These are phyloP conservation scores for Penicillium sp. DNA, from an alignment of 2,329 filamentous ascomycete species.

Conservation along the genomic window DNA sequence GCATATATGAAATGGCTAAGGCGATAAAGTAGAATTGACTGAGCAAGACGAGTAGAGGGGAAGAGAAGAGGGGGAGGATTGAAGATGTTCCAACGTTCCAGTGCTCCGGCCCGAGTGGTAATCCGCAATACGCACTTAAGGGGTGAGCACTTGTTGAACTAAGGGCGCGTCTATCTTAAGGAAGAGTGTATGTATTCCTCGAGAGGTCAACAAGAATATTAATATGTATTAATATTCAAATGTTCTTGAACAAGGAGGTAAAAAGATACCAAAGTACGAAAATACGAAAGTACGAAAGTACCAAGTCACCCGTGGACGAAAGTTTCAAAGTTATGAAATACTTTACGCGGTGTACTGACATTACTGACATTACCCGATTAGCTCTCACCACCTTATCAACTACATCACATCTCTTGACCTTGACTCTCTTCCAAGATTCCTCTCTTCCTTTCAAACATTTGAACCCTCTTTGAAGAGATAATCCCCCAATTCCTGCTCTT, in stretches of 20 bases:
- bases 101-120: background rate
- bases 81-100: background rate
- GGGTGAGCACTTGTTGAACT: background rate
- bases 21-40: background rate
- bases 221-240: too few species aligned
- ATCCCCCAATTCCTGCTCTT: background rate
- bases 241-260: background rate
- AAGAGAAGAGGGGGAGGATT: conserved; percentile 1
- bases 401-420: background rate
- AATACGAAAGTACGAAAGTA: too few species aligned
- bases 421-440: background rate
- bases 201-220: background rate
- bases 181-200: background rate
- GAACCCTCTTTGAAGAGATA: background rate
- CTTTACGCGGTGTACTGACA: background rate
- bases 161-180: background rate
- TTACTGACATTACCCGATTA: background rate
- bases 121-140: background rate
- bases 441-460: background rate
- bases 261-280: background rate
- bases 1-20: conserved; percentile 4
- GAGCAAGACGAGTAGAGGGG: background rate
- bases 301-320: too few species aligned
- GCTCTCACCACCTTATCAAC: background rate
- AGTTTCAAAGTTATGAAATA: background rate